Base-by-base conservation (phyloP, 768 basidiomycete genomes). In the Boletus edulis region DNA sequence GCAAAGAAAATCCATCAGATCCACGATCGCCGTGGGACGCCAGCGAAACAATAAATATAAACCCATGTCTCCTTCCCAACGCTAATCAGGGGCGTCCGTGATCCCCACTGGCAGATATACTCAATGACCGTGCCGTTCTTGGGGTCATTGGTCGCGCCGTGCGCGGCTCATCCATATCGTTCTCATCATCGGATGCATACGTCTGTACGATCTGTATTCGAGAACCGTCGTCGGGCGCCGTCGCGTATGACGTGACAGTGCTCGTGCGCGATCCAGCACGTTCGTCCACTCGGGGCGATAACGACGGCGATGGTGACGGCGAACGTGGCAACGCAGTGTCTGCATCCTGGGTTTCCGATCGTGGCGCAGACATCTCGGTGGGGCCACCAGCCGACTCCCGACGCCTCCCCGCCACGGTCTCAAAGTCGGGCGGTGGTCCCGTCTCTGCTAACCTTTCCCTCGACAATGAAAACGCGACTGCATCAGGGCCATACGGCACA, bases 401-500 rank as follows among this genome's bases (percentile, higher is more conserved):
- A 8, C 50, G 45, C 22, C 38, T 34, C 8, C 46, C 43, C 3
- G 53, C 11, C 15, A 56, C 57, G 14, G 52, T 61, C 18, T 83
- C 80, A 63, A 85, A 86, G 46, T 76, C 81, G 15, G 84, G 75
- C 4, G 78, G 84, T 1, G 81, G 81, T 3, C 13, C 44, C 39
- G 45, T 22, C 4, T 70, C 67, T 17, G 71, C 69, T 62, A 80
- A 62, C 37, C 74, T 70, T 31, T 72, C 71, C 46, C 76, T 72
- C 39, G 79, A 82, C 22, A 76, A 61, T 14, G 81, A 80, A 63
- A 76, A 88, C 32, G 64, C 64, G 29, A 87, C 75, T 4, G 89
- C 90, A 62, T 86, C 89, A 12, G 80, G 70, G 0, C 90, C 89
- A 61, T 89, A 92, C 20, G 91, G 91, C 52, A 87, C 73, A 1